Evolutionary conservation across 2,329 filamentous ascomycete species (phyloP), one percentile per base, ranked within the genome.

Genomic region (Colletotrichum sp.): DNA sequence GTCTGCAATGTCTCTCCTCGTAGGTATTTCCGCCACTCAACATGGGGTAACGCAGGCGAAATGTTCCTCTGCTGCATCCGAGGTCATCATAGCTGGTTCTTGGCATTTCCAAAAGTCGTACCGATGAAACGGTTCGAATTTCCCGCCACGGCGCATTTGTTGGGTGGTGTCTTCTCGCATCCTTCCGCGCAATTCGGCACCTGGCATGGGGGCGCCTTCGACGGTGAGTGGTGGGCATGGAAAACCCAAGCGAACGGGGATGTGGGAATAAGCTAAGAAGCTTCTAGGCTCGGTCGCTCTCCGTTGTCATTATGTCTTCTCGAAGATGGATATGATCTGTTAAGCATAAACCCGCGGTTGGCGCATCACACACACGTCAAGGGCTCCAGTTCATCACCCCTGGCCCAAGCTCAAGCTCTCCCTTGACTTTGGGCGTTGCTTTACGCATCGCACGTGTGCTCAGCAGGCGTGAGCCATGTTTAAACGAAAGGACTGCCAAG

Each of bases 101-200:
- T 32, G 52, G 28, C 52, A 28, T 28, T 34, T 28, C 68, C 21
- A 14, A 30, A 21, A 48, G 48, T 65, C 28, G 36, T 71, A 43
- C 68, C 63, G 72, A 72, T 72, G 72, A 75, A 72, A 72, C 69
- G 72, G 55, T 57, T 55, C 21, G 30, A 68, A 72, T 72, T 68
- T 72, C 69, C 73, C 64, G 61, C n/a, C 30, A 34, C 34, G 63
- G 39, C 66, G 57, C 26, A 39, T 32, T 48, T 48, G 39, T 48
- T 48, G 39, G 39, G 39, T n/a, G 39, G 39, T 48, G 39, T 48
- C 1, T 48, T 21, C 18, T 72, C 6, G 36, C 28, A 72, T 60
- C 28, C 18, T 52, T 34, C 52, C 65, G 30, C n/a, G 30, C 32
- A 24, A 16, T 30, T 57, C 55, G 67, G 57, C 65, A 69, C 32